Percentiles rank a stretch among this genome's conserved stretches.
Conservation (phyloP, 768 basidiomycete genomes). For the Naganishia onofrii region DNA sequence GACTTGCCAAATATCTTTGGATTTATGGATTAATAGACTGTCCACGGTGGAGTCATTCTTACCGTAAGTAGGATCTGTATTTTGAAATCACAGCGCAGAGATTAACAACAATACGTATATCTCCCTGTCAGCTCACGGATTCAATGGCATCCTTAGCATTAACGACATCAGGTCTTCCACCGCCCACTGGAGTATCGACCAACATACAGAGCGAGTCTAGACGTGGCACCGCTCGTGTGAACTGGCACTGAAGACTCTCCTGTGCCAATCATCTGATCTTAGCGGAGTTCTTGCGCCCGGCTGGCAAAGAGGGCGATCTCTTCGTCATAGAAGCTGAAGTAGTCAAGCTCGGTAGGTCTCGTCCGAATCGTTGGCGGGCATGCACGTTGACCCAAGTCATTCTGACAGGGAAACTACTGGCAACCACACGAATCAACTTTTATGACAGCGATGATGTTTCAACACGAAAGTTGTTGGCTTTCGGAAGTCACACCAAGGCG, state of each 20-base stretch:
- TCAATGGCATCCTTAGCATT: slow-evolving; percentile 48
- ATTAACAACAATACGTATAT: neutral
- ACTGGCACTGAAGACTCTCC: no score
- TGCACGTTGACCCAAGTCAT: neutral
- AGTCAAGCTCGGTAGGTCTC: slow-evolving; percentile 40
- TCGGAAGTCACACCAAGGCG: slow-evolving; percentile 48
- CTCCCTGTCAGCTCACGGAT: slow-evolving; percentile 43
- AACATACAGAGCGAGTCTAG: slow-evolving; percentile 37
- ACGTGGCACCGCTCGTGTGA: no score
- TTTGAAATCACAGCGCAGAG: neutral
- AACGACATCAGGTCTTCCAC: slow-evolving; percentile 44
- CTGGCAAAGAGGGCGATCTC: slow-evolving; percentile 38
- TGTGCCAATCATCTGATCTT: no score
- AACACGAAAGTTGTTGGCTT: slow-evolving; percentile 42
- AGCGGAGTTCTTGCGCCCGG: slow-evolving; percentile 49
- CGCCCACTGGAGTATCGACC: slow-evolving; percentile 47
- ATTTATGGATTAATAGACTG: slow-evolving; percentile 15
- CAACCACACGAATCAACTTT: slow-evolving; percentile 44
- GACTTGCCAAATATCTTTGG: neutral
- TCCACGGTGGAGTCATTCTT: slow-evolving; percentile 32
- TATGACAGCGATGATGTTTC: slow-evolving; percentile 30
- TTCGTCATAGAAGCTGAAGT: slow-evolving; percentile 43
- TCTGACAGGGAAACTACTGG: slow-evolving; percentile 37
- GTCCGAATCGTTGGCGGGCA: no score
- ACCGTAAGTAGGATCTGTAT: slow-evolving; percentile 6